phyloP scores from a whole-genome alignment of 2,329 filamentous ascomycete genomes.

The Lasiodiplodia sp. region DNA sequence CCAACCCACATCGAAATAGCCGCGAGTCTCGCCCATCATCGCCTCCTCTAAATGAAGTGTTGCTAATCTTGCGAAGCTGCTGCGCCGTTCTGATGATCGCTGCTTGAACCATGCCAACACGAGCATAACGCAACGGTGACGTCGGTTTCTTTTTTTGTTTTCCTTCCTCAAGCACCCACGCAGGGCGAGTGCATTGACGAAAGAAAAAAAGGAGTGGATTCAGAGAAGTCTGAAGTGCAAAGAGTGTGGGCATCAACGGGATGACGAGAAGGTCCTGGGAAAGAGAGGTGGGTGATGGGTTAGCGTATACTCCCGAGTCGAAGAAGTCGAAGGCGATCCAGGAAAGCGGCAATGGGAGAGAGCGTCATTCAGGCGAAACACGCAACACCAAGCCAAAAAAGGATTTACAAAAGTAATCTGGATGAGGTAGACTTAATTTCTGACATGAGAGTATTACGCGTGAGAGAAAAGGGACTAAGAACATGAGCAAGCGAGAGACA shows the following conservation, averaged over 20 bases:
- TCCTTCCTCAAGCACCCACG: slow-evolving; percentile 3
- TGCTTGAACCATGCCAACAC: background rate
- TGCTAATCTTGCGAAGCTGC: background rate
- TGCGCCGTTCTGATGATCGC: background rate
- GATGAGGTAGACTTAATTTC: background rate
- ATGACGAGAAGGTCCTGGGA: background rate
- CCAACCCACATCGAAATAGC: background rate
- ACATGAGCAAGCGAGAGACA: too few species aligned
- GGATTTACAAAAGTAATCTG: background rate
- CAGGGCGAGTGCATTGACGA: background rate
- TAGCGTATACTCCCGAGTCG: background rate
- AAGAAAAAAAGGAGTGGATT: background rate
- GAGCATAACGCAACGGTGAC: too few species aligned
- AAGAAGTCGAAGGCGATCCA: background rate
- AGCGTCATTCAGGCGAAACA: background rate
- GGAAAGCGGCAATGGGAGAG: background rate
- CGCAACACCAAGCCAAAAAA: background rate
- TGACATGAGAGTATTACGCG: background rate
- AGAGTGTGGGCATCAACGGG: background rate
- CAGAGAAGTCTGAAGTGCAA: background rate
- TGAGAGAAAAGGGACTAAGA: background rate
- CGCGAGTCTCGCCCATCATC: too few species aligned
- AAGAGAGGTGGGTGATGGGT: background rate
- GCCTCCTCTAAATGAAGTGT: background rate
- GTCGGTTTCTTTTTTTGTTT: background rate